Base-by-base conservation (phyloP, 2,329 filamentous ascomycete species). In the Scedosporium dehoogii region DNA sequence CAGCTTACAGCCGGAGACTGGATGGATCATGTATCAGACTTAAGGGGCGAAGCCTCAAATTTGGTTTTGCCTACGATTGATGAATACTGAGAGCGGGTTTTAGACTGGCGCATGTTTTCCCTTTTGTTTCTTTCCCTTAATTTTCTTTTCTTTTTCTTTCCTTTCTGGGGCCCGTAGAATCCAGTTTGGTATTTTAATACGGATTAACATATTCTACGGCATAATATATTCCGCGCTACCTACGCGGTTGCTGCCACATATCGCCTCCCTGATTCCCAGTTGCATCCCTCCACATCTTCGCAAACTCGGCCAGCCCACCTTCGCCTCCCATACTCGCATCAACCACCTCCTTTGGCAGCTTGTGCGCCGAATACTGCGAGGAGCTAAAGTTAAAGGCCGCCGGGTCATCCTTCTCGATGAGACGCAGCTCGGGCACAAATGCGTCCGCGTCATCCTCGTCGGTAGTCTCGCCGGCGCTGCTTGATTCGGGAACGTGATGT, bases 291-390 rank as follows among this genome's bases (percentile, higher is more conserved):
- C 90, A 93, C 70, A 87, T 83, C 67, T 82, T 81, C 65, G 89
- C 85, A 75, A 94, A 92, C 74, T 96, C 92, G 64, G 87, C 82
- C 77, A 97, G 81, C 0, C 88, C 89, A 3, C 89, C 90, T 62
- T 90, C 85, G 3, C 89, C 89, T 1, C 82, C 82, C 67, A 83
- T 69, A 67, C 85, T 83, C 21, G 86, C 86, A 67, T 88, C 85
- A 3, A 97, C 92, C 2, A 97, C 91, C 68, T 99, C 94, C 73
- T 88, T 92, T 0, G 94, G 94, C 68, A 99, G 77, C 75, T 97
- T 99, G 72, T 97, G 93, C 3, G 94, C 93, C 65, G 92, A 96
- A 73, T 96, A 97, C 70, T 93, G 90, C 1, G 91, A 85, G 4
- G 90, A 89, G 66, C 84, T 86, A 71, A 97, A 96, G 68, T 89